Evolutionary conservation across 345 rosid species (phyloP), one percentile per base, ranked within the genome.

Genomic region (Raphanus sativus): DNA sequence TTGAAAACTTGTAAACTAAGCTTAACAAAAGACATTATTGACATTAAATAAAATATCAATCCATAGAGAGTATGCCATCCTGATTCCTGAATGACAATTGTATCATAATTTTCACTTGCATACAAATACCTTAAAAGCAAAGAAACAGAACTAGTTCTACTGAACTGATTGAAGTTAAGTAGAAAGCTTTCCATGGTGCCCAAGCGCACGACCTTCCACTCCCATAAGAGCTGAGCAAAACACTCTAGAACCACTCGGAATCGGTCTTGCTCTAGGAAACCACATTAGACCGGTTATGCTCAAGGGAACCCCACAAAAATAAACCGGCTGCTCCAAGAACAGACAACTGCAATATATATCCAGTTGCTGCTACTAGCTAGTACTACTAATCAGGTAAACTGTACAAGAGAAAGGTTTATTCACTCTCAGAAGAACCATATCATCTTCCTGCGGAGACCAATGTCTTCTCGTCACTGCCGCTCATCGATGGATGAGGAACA

Each of bases 371-470:
- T 21, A 21, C 21, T 70, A 42, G 28, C 21, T 42, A 56, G 30
- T 28, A 38, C 76, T 45, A 72, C 28, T 60, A 28, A 60, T 29
- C 40, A 69, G 24, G 21, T 42, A 74, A 67, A 69, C 79, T 80
- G 76, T 80, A 80, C 82, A 75, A 75, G 9, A 58, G 55, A 70
- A 13, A 30, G 1, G 55, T 21, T 73, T 28, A 69, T 56, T 24
- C 3, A 4, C 15, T 70, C 75, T 74, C 34, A 13, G n/a, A 66
- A 13, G n/a, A 66, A 66, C 66, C 65, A 26, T 1, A 28, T 75
- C 78, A 80, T 70, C 79, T 80, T 58, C 75, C 67, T 2, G 79
- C 33, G 1, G 79, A 74, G 68, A 80, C 82, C 72, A 80, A 33
- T 15, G 79, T 69, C 13, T 74, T 80, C 1, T 58, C 68, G 0